Evolutionary conservation across 176 grass and related monocot genomes (phyloP), one percentile per base, ranked within the genome.

Genomic region (Triticum turgidum): DNA sequence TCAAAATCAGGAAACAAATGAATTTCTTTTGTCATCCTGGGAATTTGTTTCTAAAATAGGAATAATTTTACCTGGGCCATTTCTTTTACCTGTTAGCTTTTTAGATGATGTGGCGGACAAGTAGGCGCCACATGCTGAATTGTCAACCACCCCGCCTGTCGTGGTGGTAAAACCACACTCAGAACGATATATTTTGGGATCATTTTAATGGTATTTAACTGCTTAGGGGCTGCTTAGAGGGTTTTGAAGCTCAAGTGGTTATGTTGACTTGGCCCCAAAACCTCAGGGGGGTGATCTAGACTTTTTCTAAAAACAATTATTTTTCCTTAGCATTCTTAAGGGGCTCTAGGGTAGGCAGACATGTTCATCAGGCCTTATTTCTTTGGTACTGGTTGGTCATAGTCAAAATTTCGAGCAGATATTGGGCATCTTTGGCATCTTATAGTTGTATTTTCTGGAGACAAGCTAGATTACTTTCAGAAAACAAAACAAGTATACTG

Each of bases 391-490:
- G 42, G 42, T 75, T 75, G 73, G 22, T 21, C 33, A 65, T 62
- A 52, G 11, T 56, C 76, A 73, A 69, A 77, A 90, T 30, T 64
- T 52, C 4, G 29, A 81, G 30, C 73, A 33, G 3, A 29, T 56
- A 10, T 56, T 56, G 38, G 5, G 12, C 38, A 7, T 71, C 9
- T 77, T 85, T 81, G 82, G 2, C 58, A 61, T 76, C 21, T 34
- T 45, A 61, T 61, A 41, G 54, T 52, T 87, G 17, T 68, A 75
- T 29, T 91, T 87, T 22, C 45, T 90, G 44, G 41, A 39, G 14
- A 58, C 67, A 73, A 69, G 51, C 18, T 90, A 20, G 4, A 80
- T 84, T 77, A 15, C 20, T 87, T 33, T 33, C 34, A 61, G 44
- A 83, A 17, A 79, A 21, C 65, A 44, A 52, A 75, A 80, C 11